These are phyloP conservation scores for Batrachochytrium dendrobatidis DNA, from an alignment of 371 early-diverging fungal genomes.

Conservation along the genomic window DNA sequence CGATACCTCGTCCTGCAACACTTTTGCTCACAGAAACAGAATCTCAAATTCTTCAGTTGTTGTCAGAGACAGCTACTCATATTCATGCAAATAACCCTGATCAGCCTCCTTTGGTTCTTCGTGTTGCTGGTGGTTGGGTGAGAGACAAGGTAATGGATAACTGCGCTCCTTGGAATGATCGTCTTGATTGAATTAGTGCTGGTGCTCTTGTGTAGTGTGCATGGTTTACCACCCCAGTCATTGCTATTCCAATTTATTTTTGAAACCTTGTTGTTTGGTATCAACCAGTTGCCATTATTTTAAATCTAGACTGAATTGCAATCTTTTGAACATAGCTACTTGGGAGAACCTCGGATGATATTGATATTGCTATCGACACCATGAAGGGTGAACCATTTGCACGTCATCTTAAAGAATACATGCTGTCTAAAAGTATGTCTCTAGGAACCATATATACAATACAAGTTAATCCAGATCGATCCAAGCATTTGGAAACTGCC, in stretches of 20 bases:
- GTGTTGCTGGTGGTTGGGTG: constrained; percentile 99
- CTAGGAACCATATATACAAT: constrained; percentile 66
- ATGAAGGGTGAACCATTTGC: constrained; percentile 97
- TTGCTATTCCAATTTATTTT: not conserved
- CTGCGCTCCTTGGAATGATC: not conserved
- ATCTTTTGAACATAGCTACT: constrained; percentile 56
- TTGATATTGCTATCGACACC: constrained; percentile 93
- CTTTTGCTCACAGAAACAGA: constrained; percentile 56
- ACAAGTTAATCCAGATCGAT: constrained; percentile 90
- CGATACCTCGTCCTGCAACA: too few species aligned
- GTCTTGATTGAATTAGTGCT: not conserved
- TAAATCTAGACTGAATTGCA: not conserved
- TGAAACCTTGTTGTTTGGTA: not conserved
- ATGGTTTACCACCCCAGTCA: not conserved
- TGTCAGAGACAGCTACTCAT: constrained; percentile 49
- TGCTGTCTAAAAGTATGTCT: constrained; percentile 44
- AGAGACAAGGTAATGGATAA: constrained; percentile 75
- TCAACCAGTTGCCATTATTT: not conserved
- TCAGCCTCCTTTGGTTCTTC: constrained; percentile 54
- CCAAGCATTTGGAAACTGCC: constrained; percentile 98
- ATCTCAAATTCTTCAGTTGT: constrained; percentile 50
- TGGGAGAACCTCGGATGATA: constrained; percentile 80
- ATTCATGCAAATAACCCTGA: constrained; percentile 39
- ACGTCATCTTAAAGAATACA: constrained; percentile 56
- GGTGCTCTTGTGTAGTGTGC: not conserved